Evolutionary conservation across 345 rosid genomes (phyloP).

Genomic region (Pugionium cornutum): DNA sequence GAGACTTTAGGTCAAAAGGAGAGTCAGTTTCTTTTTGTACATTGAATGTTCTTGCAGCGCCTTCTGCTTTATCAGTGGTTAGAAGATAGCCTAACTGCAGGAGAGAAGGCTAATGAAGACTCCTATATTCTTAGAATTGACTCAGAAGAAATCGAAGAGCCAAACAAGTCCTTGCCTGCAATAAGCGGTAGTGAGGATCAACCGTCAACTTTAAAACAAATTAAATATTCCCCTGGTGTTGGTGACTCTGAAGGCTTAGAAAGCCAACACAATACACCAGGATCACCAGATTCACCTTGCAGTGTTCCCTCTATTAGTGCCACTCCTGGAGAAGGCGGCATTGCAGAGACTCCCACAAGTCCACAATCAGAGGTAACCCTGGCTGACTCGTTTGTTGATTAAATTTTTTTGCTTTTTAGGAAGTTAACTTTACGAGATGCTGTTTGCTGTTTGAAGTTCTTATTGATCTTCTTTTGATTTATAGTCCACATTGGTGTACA

Average conservation of each 20-base stretch:
- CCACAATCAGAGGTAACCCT: conserved; percentile 55
- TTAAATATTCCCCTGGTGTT: conserved; percentile 44
- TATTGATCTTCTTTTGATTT: conserved; percentile 20
- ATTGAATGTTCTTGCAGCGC: conserved; percentile 48
- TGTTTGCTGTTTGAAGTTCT: background rate
- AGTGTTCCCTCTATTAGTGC: conserved; percentile 41
- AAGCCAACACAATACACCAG: conserved; percentile 19
- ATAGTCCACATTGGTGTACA: conserved; percentile 53
- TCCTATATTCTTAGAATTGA: conserved; percentile 47
- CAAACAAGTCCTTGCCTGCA: conserved; percentile 41
- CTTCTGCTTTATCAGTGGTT: conserved; percentile 76
- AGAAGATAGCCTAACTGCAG: conserved; percentile 72
- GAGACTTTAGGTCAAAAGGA: background rate
- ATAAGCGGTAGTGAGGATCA: conserved; percentile 39
- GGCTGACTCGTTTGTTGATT: background rate
- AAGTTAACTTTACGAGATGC: background rate
- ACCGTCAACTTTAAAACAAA: conserved; percentile 43
- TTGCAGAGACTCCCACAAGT: conserved; percentile 39
- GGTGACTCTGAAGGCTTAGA: conserved; percentile 24
- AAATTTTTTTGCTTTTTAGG: background rate
- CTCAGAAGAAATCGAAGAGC: conserved; percentile 39
- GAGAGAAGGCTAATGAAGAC: conserved; percentile 71
- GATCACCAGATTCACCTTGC: conserved; percentile 43
- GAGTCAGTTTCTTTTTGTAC: background rate
- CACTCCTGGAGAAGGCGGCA: conserved; percentile 41